Evolutionary conservation across 768 basidiomycete genomes (phyloP).

Genomic region (Phlebiopsis flavidoalba): DNA sequence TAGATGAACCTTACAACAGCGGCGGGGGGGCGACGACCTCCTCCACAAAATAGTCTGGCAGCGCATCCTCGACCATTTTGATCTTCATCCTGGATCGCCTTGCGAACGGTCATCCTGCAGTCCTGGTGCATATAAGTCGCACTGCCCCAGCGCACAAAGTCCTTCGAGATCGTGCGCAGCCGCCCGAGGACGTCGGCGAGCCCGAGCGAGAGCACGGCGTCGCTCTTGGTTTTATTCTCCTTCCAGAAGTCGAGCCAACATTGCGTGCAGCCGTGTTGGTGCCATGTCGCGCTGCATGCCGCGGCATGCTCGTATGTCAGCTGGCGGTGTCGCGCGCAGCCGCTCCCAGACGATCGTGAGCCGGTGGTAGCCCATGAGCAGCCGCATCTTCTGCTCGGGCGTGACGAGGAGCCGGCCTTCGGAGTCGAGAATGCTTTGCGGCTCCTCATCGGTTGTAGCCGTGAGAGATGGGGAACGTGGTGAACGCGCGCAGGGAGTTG

Average conservation of each 20-base stretch:
- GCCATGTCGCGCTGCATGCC: conserved; percentile 64
- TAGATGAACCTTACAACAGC: not conserved
- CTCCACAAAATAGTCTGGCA: conserved; percentile 59
- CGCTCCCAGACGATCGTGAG: conserved; percentile 64
- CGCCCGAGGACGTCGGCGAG: conserved; percentile 66
- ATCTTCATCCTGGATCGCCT: conserved; percentile 50
- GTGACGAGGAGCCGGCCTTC: conserved; percentile 49
- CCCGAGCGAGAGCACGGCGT: conserved; percentile 52
- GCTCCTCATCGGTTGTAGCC: conserved; percentile 18
- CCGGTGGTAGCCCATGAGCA: conserved; percentile 66
- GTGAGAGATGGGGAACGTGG: not conserved
- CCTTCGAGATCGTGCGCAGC: conserved; percentile 55
- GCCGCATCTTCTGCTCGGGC: conserved; percentile 54
- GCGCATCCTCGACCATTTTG: conserved; percentile 49
- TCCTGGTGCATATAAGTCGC: conserved; percentile 80
- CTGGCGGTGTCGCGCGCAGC: conserved; percentile 48
- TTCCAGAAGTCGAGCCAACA: conserved; percentile 80
- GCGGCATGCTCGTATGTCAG: conserved; percentile 61
- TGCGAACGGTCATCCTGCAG: conserved; percentile 55
- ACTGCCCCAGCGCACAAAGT: conserved; percentile 66
- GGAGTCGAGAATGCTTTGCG: conserved; percentile 28
- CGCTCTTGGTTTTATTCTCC: conserved; percentile 60
- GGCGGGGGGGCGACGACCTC: not conserved
- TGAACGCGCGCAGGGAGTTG: conserved; percentile 12
- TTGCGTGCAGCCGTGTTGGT: conserved; percentile 66